These are phyloP conservation scores for Ophiostoma tasmaniense DNA, from an alignment of 2,329 filamentous ascomycete species.

Conservation along the genomic window DNA sequence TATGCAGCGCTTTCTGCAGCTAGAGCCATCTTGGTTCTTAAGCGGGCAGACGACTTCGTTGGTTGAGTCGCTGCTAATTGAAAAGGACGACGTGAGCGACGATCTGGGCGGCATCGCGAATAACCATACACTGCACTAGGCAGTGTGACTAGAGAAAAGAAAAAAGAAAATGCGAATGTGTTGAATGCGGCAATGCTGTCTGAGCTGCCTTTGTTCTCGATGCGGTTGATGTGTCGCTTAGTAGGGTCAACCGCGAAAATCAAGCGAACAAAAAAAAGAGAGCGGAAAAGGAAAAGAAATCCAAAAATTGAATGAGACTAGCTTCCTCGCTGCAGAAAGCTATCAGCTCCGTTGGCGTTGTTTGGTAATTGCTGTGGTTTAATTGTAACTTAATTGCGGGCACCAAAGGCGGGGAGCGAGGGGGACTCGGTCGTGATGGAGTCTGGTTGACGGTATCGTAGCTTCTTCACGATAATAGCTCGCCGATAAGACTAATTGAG, in stretches of 20 bases:
- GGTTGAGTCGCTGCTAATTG: conserved; percentile 80
- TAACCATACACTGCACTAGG: conserved; percentile 41
- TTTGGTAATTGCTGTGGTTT: conserved; percentile 2
- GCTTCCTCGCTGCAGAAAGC: not conserved
- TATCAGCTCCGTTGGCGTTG: conserved; percentile 1
- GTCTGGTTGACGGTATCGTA: not conserved
- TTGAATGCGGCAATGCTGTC: not conserved
- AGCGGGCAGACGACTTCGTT: conserved; percentile 97
- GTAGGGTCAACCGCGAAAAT: not conserved
- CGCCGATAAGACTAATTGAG: conserved; percentile 20
- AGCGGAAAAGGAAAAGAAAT: no score
- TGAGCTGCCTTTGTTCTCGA: not conserved
- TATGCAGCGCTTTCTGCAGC: conserved; percentile 94
- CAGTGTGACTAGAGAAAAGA: not conserved
- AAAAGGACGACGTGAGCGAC: conserved; percentile 81
- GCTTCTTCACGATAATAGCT: conserved; percentile 16
- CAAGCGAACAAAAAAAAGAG: not conserved
- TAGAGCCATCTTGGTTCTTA: conserved; percentile 90
- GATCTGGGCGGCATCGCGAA: conserved; percentile 81
- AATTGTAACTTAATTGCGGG: conserved; percentile 3
- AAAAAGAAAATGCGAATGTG: not conserved
- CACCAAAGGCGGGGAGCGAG: conserved; percentile 5
- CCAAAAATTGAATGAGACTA: not conserved
- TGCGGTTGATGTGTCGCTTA: not conserved
- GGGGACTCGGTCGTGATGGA: not conserved